These are phyloP conservation scores for Meripilus lineatus DNA, from an alignment of 1,284 basidiomycete genomes.

Conservation along the genomic window DNA sequence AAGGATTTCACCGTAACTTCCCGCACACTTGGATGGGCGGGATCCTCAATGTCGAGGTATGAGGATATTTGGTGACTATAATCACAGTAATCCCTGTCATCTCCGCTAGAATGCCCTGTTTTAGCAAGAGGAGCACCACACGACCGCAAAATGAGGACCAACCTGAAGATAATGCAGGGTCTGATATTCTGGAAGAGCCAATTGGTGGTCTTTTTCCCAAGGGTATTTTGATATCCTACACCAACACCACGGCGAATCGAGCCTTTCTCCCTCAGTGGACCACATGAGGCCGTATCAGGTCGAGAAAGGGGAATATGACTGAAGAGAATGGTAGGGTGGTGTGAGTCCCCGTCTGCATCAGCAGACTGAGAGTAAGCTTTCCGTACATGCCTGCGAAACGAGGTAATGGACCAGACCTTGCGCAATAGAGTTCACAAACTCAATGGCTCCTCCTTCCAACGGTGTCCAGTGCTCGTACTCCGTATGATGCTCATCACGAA, in stretches of 20 bases:
- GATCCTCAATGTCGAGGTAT: not conserved
- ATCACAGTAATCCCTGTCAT: conserved; percentile 89
- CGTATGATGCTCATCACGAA: conserved; percentile 47
- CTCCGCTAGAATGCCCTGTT: conserved; percentile 48
- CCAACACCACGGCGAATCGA: conserved; percentile 72
- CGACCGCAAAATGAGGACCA: conserved; percentile 16
- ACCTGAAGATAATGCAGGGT: conserved; percentile 74
- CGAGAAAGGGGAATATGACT: conserved; percentile 82
- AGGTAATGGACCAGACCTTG: conserved; percentile 34
- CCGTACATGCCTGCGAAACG: not conserved
- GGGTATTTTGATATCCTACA: conserved; percentile 77
- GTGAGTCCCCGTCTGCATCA: conserved; percentile 17
- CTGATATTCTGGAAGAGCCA: conserved; percentile 66
- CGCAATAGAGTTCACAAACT: conserved; percentile 63
- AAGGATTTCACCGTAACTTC: conserved; percentile 82
- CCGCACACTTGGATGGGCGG: conserved; percentile 23
- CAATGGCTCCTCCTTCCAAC: conserved; percentile 56
- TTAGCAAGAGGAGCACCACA: not conserved
- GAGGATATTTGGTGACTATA: conserved; percentile 23
- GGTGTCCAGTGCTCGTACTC: conserved; percentile 59
- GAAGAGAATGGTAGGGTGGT: conserved; percentile 60
- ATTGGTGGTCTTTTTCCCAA: conserved; percentile 66
- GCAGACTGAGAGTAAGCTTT: not conserved
- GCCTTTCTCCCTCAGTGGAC: conserved; percentile 69
- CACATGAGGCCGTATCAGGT: conserved; percentile 66